Evolutionary conservation across 2,329 filamentous ascomycete genomes (phyloP), one percentile per base, ranked within the genome.

Genomic region (Dothistroma septosporum): DNA sequence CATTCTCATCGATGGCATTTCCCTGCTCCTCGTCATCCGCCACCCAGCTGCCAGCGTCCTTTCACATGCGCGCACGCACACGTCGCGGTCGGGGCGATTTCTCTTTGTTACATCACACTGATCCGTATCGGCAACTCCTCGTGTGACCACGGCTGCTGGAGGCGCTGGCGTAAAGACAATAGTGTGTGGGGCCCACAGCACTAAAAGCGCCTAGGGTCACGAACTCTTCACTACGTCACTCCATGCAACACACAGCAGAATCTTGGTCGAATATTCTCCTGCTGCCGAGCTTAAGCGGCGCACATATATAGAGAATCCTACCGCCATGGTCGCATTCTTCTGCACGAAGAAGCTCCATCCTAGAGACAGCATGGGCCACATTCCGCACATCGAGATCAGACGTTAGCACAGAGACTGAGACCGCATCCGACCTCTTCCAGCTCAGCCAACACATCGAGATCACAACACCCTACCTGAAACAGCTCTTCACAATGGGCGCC

Each of bases 401-500:
- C 46, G 10, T 24, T 7, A 48, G 46, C 47, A 50, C 47, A 50
- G 14, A 50, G 4, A 44, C 21, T 28, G 47, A 50, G 28, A 50
- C 47, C 10, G 28, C 8, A 53, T 35, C 31, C 11, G 33, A 6
- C 8, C 28, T 31, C 19, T 19, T 11, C 22, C 50, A 53, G 12
- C n/a, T 21, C 21, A 11, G 31, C 31, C 50, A 35, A 35, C 14
- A 53, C 50, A 53, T 53, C 50, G 53, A 55, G 24, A 55, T 46
- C 19, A 14, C 19, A 53, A 16, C 47, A 31, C n/a, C 33, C 28
- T 21, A 53, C 31, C 28, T 53, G 50, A 53, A 53, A 35, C 50
- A 3, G n/a, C 12, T 52, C 10, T 31, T 28, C 44, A 53, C 56
- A 52, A 65, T 64, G 60, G 58, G 61, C 55, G 59, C 58, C 59